Evolutionary conservation across 1,139 yeast genomes (phyloP).

Genomic region (Pichia sp.): DNA sequence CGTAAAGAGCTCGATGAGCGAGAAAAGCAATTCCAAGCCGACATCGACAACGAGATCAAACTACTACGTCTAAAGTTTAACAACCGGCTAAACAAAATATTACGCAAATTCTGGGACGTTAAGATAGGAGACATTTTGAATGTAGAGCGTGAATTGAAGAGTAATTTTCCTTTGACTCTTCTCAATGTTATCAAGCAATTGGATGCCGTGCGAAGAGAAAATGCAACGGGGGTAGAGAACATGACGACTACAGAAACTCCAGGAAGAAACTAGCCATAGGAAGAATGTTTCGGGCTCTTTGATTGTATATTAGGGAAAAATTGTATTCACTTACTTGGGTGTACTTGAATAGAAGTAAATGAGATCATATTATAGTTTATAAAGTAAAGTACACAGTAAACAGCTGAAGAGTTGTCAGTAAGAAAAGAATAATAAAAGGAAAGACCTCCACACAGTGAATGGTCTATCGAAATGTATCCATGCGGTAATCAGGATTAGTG

Average conservation of each 20-base stretch:
- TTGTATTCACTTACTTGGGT: no score
- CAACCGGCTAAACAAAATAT: conserved; percentile 33
- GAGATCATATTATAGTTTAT: no score
- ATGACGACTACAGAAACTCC: no score
- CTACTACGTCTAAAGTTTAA: conserved; percentile 25
- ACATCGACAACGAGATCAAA: conserved; percentile 29
- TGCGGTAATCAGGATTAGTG: conserved; percentile 31
- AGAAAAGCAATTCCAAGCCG: conserved; percentile 26
- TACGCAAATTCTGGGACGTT: conserved; percentile 35
- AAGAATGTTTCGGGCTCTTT: no score
- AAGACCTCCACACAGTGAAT: no score
- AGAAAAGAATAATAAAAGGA: not conserved
- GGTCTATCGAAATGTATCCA: no score
- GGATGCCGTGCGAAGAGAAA: conserved; percentile 30
- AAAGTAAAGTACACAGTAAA: no score
- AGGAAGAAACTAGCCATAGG: no score
- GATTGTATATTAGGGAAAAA: no score
- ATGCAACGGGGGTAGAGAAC: no score
- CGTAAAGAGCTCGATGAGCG: conserved; percentile 18
- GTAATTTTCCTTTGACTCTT: conserved; percentile 28
- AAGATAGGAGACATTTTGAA: conserved; percentile 32
- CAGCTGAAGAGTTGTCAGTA: no score
- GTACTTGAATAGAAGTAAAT: no score
- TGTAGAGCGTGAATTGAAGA: conserved; percentile 36
- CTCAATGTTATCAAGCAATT: conserved; percentile 24